Evolutionary conservation across 768 basidiomycete species (phyloP), one percentile per base, ranked within the genome.

Genomic region (Mycena crocata): DNA sequence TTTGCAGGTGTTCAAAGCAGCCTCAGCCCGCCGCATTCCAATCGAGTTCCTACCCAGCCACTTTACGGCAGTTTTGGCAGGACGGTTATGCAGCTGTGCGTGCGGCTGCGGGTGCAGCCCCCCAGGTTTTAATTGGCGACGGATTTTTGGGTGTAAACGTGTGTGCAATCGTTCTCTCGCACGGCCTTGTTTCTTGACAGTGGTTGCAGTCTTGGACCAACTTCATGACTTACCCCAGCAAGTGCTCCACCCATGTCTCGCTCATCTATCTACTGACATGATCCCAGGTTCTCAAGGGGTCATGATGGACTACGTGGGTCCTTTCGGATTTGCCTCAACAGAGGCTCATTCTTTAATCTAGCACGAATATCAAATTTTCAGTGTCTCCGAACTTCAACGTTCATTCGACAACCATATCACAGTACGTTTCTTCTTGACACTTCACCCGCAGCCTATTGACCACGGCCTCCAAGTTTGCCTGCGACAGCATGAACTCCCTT

Each of bases 311-410:
- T 85, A 83, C 67, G 90, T 90, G 67, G 64, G 83, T 64, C 28
- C 30, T 57, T 58, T n/a, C 51, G n/a, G 57, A 23, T 49, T 32
- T 57, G 55, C 32, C n/a, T 45, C 49, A 44, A 6, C 50, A 56
- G 3, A 26, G 32, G 34, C 46, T 52, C 54, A 57, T 40, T 30
- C 15, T 64, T 15, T 64, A 32, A 51, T 39, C 40, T 57, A 91
- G 87, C 90, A 93, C 73, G 85, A 89, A 75, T 93, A 93, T 71
- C 91, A 92, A 75, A 86, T 93, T 57, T 93, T 93, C 79, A 89
- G 86, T 64, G 80, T 84, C 70, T 70, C 70, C 3, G 86, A 91
- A 71, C 80, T 93, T 10, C 74, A 79, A 32, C 83, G 87, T 13
- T 80, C 89, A 19, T 80, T 83, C 52, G 82, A 85, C 62, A 81